Evolutionary conservation across 345 rosid species (phyloP).

Genomic region (Toxicodendron radicans): DNA sequence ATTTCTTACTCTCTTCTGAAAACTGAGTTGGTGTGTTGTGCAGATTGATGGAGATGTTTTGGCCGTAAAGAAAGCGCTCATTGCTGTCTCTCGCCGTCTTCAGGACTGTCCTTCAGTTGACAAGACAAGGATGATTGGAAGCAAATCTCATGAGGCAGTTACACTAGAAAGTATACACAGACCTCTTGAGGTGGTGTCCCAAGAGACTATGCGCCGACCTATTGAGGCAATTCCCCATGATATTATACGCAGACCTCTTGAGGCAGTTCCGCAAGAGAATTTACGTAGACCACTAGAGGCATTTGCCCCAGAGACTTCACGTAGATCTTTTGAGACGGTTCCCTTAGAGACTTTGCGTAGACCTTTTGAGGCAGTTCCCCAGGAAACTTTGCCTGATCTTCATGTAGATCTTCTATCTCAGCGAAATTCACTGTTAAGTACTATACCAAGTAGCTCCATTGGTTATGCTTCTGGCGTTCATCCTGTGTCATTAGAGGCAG

Average conservation of each 20-base stretch:
- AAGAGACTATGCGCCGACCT: constrained; percentile 13
- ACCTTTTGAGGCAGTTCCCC: constrained; percentile 25
- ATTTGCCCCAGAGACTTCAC: constrained; percentile 8
- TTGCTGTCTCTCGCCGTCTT: constrained; percentile 69
- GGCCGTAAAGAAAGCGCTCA: constrained; percentile 72
- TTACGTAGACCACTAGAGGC: constrained; percentile 17
- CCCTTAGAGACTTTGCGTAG: constrained; percentile 30
- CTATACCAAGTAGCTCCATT: constrained; percentile 36
- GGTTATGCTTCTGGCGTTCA: constrained; percentile 40
- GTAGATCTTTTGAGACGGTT: constrained; percentile 20
- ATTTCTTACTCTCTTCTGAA: constrained; percentile 20
- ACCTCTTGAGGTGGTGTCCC: constrained; percentile 1
- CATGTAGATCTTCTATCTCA: constrained; percentile 35
- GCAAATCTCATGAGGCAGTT: constrained; percentile 23
- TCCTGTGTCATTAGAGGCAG: constrained; percentile 48
- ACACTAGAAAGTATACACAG: constrained; percentile 2
- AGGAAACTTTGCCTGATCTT: constrained; percentile 36
- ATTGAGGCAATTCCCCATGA: constrained; percentile 20
- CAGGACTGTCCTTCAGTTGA: constrained; percentile 65
- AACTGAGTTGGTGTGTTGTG: constrained; percentile 22
- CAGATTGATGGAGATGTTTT: constrained; percentile 81
- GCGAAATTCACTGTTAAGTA: constrained; percentile 23
- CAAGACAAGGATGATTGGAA: constrained; percentile 42
- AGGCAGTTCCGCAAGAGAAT: constrained; percentile 33
- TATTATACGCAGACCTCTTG: constrained; percentile 20